Base-by-base conservation (phyloP, 78 protist genomes). In the Pigoraptor vietnamica region DNA sequence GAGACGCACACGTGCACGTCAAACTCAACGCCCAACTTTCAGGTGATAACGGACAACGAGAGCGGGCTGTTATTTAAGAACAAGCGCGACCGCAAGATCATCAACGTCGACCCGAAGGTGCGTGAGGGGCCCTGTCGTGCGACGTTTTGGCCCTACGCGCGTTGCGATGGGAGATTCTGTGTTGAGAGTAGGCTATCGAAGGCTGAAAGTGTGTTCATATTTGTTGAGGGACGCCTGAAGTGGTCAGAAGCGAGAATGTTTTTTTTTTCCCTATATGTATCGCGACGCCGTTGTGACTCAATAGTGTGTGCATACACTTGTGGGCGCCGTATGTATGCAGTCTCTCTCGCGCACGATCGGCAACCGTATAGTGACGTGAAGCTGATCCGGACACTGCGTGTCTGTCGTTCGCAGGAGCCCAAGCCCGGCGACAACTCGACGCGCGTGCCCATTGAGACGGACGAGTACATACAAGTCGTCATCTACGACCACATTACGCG, bases 21-120 rank as follows among this genome's bases (percentile, higher is more conserved):
- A n/a, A 93, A 93, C 88, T 14, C 86, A 39, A 87, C 95, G 2
- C 40, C 95, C 1, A 95, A 94, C 91, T 96, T 95, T 88, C 94
- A 95, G 92, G 98, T 97, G 33, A 90, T 96, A 36, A 94, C 97
- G 0, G 97, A 96, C 89, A 93, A 90, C 86, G 97, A 93, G 84
- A 83, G 87, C 0, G 98, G 99, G 25, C 93, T 98, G 24, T 90
- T 94, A 39, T 97, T 98, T 92, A 98, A 98, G 94, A 96, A 96
- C 95, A 97, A 97, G 93, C 92, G 98, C 21, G 99, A 98, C 83
- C 95, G 99, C 33, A 97, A 95, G 86, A 79, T 95, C 38, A 95
- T 97, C 94, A 91, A 93, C 91, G 97, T 95, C 33, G 96, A 96
- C 91, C 98, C 98, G 29, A 48, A 48, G 67, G 67, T 48, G 6